Conservation (phyloP, 257 asterid genomes). For the Echites panduratus region DNA sequence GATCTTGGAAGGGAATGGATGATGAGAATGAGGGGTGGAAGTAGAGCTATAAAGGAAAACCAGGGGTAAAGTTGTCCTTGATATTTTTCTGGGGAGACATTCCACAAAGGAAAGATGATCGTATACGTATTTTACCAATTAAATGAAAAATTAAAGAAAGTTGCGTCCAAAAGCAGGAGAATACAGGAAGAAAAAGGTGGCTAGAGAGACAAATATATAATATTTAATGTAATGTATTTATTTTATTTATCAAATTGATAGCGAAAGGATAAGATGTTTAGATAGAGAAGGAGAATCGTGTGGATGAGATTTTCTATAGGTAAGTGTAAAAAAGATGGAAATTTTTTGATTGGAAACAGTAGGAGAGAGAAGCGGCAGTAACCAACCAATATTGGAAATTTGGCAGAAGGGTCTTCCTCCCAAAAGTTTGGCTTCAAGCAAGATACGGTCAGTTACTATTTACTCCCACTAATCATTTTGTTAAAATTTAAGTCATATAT, state of each 20-base stretch:
- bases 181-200: neutral
- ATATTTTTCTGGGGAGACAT: neutral
- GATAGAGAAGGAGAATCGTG: neutral
- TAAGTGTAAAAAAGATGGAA: no score
- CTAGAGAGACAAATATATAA: no score
- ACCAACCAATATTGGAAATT: neutral
- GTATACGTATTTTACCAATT: slow-evolving; percentile 1
- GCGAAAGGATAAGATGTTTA: neutral
- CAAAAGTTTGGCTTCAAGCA: no score
- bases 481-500: no score
- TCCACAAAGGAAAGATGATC: neutral
- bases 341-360: neutral
- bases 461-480: no score
- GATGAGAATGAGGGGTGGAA: neutral
- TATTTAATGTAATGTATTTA: no score
- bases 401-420: no score
- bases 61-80: neutral
- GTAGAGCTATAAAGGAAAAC: slow-evolving; percentile 6
- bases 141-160: neutral
- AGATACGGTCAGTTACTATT: no score
- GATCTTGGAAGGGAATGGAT: neutral
- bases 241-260: no score
- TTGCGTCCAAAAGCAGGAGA: neutral
- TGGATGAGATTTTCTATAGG: neutral
- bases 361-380: neutral